Percentiles rank a stretch among this genome's conserved stretches.
Conservation (phyloP, 2,329 filamentous ascomycete species). For the Claviceps sp. region DNA sequence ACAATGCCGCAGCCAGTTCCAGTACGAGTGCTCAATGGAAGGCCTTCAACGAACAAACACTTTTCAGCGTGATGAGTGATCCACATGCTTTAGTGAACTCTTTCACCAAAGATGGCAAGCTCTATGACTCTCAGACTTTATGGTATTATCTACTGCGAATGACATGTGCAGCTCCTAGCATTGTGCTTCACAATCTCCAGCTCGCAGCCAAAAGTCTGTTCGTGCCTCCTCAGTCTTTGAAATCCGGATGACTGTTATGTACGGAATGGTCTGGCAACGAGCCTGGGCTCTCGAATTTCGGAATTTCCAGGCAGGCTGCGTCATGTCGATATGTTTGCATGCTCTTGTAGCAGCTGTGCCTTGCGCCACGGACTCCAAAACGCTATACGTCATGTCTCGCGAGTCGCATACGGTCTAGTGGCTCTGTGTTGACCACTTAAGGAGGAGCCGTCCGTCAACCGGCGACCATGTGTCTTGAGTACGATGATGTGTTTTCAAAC, state of each 20-base stretch:
- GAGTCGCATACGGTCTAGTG: constrained; percentile 53
- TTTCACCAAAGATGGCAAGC: constrained; percentile 38
- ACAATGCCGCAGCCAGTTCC: neutral
- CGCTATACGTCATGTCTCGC: constrained; percentile 46
- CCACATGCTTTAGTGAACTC: constrained; percentile 41
- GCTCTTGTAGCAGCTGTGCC: constrained; percentile 47
- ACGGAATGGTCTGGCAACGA: constrained; percentile 3
- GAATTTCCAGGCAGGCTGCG: constrained; percentile 39
- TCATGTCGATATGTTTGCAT: constrained; percentile 49
- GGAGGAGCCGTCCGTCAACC: constrained; percentile 33
- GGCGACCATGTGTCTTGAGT: constrained; percentile 39
- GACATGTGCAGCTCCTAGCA: constrained; percentile 39
- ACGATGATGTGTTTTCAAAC: constrained; percentile 50
- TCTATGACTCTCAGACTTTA: constrained; percentile 46
- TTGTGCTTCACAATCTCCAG: constrained; percentile 54
- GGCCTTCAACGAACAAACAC: constrained; percentile 47
- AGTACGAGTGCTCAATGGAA: constrained; percentile 35
- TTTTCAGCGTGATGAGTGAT: constrained; percentile 50
- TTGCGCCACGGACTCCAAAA: constrained; percentile 30
- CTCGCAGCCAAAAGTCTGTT: constrained; percentile 45
- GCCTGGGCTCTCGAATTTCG: constrained; percentile 23
- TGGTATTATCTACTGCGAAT: constrained; percentile 52
- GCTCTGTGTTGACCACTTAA: constrained; percentile 33
- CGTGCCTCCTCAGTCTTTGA: constrained; percentile 34
- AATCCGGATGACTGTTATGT: constrained; percentile 22